phyloP scores from a whole-genome alignment of 768 basidiomycete species.

The Kwoniella pini region DNA sequence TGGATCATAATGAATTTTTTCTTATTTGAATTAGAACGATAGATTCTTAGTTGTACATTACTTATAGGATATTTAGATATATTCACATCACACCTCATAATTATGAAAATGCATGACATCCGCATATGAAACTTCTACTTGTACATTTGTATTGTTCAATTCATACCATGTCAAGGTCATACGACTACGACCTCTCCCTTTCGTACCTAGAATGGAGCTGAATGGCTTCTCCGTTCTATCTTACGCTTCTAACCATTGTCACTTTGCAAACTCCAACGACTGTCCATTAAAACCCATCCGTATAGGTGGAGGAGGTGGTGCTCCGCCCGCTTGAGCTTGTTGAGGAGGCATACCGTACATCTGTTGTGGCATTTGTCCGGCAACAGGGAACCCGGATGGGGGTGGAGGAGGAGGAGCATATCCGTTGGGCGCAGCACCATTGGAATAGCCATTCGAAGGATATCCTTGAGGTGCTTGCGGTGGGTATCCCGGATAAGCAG shows the following conservation, averaged over 20 bases:
- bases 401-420: constrained; percentile 39
- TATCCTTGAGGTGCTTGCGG: constrained; percentile 13
- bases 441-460: constrained; percentile 25
- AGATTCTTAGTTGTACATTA: neutral
- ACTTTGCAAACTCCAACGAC: too few relatives aligned
- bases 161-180: too few relatives aligned
- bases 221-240: too few relatives aligned
- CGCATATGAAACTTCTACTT: neutral
- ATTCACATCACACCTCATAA: constrained; percentile 15
- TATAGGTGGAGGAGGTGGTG: constrained; percentile 37
- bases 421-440: constrained; percentile 19
- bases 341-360: constrained; percentile 19
- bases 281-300: constrained; percentile 39
- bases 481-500: constrained; percentile 21
- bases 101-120: neutral
- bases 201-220: too few relatives aligned
- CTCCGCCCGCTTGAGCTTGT: constrained; percentile 11
- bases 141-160: neutral
- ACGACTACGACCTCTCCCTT: too few relatives aligned
- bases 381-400: constrained; percentile 39
- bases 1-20: too few relatives aligned
- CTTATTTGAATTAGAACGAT: too few relatives aligned
- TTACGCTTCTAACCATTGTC: neutral
- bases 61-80: neutral
- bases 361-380: constrained; percentile 21